Evolutionary conservation across 208 protist genomes (phyloP), one percentile per base, ranked within the genome.

Genomic region (Trypanosoma melophagium): DNA sequence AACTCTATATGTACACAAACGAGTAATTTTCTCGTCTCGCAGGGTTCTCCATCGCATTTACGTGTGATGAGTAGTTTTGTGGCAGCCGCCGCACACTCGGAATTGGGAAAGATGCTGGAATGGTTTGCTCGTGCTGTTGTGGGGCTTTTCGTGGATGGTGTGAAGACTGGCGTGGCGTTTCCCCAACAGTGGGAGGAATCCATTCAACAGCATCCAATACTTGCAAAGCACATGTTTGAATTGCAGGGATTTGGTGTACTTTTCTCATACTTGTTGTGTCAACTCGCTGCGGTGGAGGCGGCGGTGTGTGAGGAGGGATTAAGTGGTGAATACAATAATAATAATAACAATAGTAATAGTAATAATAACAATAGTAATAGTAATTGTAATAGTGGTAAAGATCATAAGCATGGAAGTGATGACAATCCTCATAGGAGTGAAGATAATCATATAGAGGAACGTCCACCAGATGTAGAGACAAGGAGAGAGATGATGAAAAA

Each of bases 191-290:
- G 87, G 87, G 78, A 88, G 19, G 66, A 61, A 10, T 66, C 64
- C 22, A n/a, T 81, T 38, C 56, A 49, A 3, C 61, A 69, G 24
- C 59, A 69, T 3, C 47, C 71, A 1, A 59, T 60, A 21, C 65
- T 86, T 0, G 65, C 62, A 22, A 50, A 76, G 7, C 74, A 83
- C 50, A 68, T 78, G 14, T 93, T 85, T 50, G 87, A 93, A 66
- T 74, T 93, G 53, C 87, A 93, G 44, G 87, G 87, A 13, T 86
- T 93, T 49, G 68, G 84, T 54, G 63, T 74, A 51, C 80, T 93
- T 22, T 90, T 87, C 54, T 77, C 76, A 8, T 90, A 73, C 61
- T 17, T 93, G 0, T 82, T 83, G 59, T 74, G 47, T 47, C 78
- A 79, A 40, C 67, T 89, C 5, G 87, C 84, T 1, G 60, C 77